Percentiles rank a stretch among this genome's conserved stretches.
Conservation (phyloP, 2,329 filamentous ascomycete species). For the Dactylonectria estremocensis region DNA sequence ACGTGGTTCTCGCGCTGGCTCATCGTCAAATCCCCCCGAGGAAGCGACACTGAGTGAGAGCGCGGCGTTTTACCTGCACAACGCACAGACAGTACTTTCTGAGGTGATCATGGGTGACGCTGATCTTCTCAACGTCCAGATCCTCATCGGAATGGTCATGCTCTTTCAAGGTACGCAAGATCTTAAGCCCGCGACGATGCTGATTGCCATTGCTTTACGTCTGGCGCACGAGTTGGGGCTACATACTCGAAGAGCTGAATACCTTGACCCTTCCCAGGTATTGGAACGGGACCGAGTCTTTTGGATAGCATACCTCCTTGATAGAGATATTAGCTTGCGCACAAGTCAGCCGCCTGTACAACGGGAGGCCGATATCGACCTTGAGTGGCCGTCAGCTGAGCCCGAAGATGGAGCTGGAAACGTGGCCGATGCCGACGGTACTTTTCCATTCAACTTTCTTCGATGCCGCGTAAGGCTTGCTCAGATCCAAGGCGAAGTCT, state of each 20-base stretch:
- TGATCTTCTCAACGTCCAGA: constrained; percentile 25
- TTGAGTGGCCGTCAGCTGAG: constrained; percentile 20
- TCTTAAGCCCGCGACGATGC: constrained; percentile 18
- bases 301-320: constrained; percentile 38
- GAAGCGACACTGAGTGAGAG: neutral
- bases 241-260: neutral
- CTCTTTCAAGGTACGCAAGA: constrained; percentile 21
- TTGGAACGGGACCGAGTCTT: constrained; percentile 29
- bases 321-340: constrained; percentile 28
- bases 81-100: constrained; percentile 29
- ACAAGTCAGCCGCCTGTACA: constrained; percentile 26
- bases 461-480: constrained; percentile 27
- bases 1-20: constrained; percentile 29
- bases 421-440: neutral
- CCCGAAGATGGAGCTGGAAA: neutral
- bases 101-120: constrained; percentile 15
- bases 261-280: neutral
- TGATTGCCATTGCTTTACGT: constrained; percentile 32
- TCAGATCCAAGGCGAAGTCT: constrained; percentile 32
- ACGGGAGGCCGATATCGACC: constrained; percentile 10
- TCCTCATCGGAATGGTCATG: constrained; percentile 31
- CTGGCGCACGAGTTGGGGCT: constrained; percentile 29
- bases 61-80: constrained; percentile 15
- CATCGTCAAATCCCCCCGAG: constrained; percentile 7
- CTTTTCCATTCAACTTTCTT: constrained; percentile 26